These are phyloP conservation scores for Scorias spongiosa DNA, from an alignment of 2,329 filamentous ascomycete genomes.

Conservation along the genomic window DNA sequence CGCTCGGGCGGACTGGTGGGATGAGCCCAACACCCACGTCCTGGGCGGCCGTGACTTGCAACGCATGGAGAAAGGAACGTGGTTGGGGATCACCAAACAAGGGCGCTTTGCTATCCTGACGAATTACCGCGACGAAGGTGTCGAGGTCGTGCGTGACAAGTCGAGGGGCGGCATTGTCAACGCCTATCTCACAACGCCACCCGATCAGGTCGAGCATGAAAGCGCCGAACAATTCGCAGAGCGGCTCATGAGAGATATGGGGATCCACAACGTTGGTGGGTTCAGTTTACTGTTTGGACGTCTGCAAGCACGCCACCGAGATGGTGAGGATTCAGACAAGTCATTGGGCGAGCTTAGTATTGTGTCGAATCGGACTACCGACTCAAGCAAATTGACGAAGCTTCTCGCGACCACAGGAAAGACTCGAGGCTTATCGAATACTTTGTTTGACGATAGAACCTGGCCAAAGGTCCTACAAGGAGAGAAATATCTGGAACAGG, in stretches of 20 bases:
- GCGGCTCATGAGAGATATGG: constrained; percentile 38
- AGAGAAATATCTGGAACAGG: constrained; percentile 36
- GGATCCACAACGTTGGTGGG: constrained; percentile 43
- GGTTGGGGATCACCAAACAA: constrained; percentile 46
- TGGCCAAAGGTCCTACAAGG: constrained; percentile 49
- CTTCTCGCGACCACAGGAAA: constrained; percentile 34
- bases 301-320: constrained; percentile 17
- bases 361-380: constrained; percentile 46
- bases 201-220: constrained; percentile 25
- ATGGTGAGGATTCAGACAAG: constrained; percentile 5
- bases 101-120: constrained; percentile 48
- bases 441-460: constrained; percentile 40
- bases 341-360: constrained; percentile 32
- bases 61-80: constrained; percentile 44
- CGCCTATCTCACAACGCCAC: constrained; percentile 37
- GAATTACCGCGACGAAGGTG: constrained; percentile 44
- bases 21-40: constrained; percentile 37
- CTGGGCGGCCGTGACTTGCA: constrained; percentile 48
- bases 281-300: constrained; percentile 48
- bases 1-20: constrained; percentile 44
- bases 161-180: constrained; percentile 46
- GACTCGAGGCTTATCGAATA: constrained; percentile 47
- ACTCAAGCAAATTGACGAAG: constrained; percentile 35
- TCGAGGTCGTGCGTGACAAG: constrained; percentile 26
- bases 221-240: constrained; percentile 33